phyloP scores from a whole-genome alignment of 2,329 filamentous ascomycete species.

The Colletotrichum tofieldiae region DNA sequence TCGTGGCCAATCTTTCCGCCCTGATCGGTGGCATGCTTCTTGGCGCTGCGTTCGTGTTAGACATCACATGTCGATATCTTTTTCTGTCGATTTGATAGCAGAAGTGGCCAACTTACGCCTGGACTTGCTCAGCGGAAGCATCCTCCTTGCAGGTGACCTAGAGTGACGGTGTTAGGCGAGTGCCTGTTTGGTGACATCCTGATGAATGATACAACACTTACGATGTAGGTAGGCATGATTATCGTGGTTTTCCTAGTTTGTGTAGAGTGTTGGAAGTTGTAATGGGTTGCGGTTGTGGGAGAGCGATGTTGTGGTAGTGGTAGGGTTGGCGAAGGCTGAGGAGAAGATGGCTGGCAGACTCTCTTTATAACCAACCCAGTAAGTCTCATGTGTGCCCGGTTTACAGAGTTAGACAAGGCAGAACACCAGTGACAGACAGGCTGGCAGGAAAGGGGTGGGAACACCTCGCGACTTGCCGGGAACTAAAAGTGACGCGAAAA shows the following conservation, averaged over 20 bases:
- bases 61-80: not conserved
- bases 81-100: not conserved
- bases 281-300: constrained; percentile 5
- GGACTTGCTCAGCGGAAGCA: constrained; percentile 76
- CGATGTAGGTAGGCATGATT: constrained; percentile 72
- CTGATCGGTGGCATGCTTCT: constrained; percentile 80
- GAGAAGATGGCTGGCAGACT: constrained; percentile 9
- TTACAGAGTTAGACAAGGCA: constrained; percentile 15
- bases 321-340: not conserved
- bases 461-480: constrained; percentile 31
- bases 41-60: constrained; percentile 71
- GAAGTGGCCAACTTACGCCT: constrained; percentile 67
- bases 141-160: constrained; percentile 87
- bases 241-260: constrained; percentile 22
- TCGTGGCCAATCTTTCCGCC: constrained; percentile 90
- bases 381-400: constrained; percentile 32
- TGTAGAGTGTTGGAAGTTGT: not conserved
- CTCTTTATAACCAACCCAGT: constrained; percentile 36
- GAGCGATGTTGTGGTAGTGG: constrained; percentile 5
- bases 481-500: constrained; percentile 38
- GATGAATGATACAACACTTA: constrained; percentile 49
- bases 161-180: constrained; percentile 40
- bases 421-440: constrained; percentile 4
- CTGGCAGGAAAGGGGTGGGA: constrained; percentile 30
- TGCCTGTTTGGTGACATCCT: not conserved